Conservation (phyloP, 305 asterid species). For the Andrographis paniculata region DNA sequence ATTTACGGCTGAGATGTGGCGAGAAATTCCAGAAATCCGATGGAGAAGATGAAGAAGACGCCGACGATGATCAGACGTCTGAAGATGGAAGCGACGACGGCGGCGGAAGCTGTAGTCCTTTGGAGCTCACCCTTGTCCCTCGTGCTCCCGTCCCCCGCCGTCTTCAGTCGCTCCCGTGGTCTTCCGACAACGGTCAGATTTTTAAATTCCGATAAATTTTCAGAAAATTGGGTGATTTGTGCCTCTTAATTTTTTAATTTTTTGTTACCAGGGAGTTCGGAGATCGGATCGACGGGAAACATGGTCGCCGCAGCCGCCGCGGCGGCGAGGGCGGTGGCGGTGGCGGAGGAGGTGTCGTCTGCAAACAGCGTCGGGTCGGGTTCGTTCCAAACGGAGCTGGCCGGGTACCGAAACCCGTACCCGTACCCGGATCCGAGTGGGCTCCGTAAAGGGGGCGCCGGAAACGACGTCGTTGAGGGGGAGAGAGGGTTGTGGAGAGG, state of each 20-base stretch:
- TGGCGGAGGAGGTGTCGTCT: too few species aligned
- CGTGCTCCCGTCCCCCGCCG: constrained; percentile 35
- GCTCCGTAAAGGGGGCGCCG: constrained; percentile 15
- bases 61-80: too few species aligned
- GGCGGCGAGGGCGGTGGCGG: constrained; percentile 59
- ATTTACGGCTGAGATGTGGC: constrained; percentile 28
- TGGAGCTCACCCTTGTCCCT: constrained; percentile 55
- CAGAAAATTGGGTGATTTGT: neutral
- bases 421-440: too few species aligned
- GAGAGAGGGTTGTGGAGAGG: too few species aligned
- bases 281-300: constrained; percentile 63
- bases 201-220: too few species aligned
- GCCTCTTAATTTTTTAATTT: neutral
- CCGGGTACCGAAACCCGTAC: too few species aligned
- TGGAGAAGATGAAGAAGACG: too few species aligned
- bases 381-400: too few species aligned
- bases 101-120: too few species aligned
- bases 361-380: too few species aligned
- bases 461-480: constrained; percentile 34
- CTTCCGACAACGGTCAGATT: constrained; percentile 59
- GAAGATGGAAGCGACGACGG: too few species aligned
- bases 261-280: constrained; percentile 49
- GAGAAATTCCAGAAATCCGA: constrained; percentile 20
- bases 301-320: constrained; percentile 23
- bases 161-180: constrained; percentile 33